Evolutionary conservation across 805 yeast genomes (phyloP), one percentile per base, ranked within the genome.

Genomic region (Dipodascopsis uninucleata): DNA sequence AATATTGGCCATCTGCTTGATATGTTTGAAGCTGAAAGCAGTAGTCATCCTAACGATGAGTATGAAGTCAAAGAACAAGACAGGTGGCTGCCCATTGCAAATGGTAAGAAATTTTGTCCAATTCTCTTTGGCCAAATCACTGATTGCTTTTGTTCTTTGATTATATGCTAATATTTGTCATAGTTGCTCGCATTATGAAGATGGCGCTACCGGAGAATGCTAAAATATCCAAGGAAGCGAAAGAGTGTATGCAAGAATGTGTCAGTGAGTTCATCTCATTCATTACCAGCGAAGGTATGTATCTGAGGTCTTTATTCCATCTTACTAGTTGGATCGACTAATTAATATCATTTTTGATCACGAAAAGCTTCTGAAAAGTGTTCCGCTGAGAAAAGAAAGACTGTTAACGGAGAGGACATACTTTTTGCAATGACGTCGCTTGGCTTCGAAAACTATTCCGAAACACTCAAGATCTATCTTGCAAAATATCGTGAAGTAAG

Each of bases 211-310:
- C 93, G 2, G 66, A 72, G 9, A 78, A 81, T 28, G 90, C 89
- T 8, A 83, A 83, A 58, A 79, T 83, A 1, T 79, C 87, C 18
- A 83, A 82, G 58, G 93, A 83, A 57, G 84, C 89, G 33, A 82
- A 82, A 58, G 89, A 81, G 56, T 78, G 85, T 54, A 78, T 81
- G 66, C 86, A 81, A 62, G 85, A 81, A 58, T 80, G 84, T 58
- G 85, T 79, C 3, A 68, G 76, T 38, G 84, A 80, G 61, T 80
- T 79, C 61, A 81, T 80, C 26, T 76, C 82, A 7, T 80, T 80
- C 62, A 75, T 80, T 43, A 81, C 85, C 2, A 74, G 81, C 26
- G 85, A 80, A 62, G 58, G 58, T 55, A 34, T n/a, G 37, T 8
- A n/a, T 32, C 17, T 18, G 17, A 21, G 6, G 9, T 35, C 8